phyloP scores from a whole-genome alignment of 768 basidiomycete genomes.

The Omphalotus guepiniiformis region DNA sequence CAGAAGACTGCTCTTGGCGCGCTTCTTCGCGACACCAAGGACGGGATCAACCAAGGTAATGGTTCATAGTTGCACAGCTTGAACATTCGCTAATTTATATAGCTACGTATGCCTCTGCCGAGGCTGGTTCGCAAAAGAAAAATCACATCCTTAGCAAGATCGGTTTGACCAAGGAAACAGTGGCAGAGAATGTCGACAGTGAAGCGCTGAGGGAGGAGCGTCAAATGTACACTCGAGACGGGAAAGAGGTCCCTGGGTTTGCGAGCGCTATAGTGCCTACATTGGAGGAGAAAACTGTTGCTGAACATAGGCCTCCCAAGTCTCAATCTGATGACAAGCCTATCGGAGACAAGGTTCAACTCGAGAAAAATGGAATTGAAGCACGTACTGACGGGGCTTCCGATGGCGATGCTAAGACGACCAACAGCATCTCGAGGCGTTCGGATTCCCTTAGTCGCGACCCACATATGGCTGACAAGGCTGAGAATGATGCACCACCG shows the following conservation, averaged over 20 bases:
- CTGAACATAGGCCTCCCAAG: constrained; percentile 40
- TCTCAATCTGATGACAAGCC: constrained; percentile 25
- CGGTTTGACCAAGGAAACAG: constrained; percentile 36
- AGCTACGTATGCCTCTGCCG: constrained; percentile 39
- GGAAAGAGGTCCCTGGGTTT: constrained; percentile 50
- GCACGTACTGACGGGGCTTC: no score
- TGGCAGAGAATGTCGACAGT: constrained; percentile 37
- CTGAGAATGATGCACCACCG: constrained; percentile 15
- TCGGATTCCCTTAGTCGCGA: neutral
- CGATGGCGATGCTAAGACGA: constrained; percentile 5
- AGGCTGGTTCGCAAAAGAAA: constrained; percentile 30
- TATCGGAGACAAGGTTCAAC: constrained; percentile 27
- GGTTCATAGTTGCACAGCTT: constrained; percentile 4
- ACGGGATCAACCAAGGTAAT: constrained; percentile 51
- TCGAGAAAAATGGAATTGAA: no score
- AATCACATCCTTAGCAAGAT: constrained; percentile 37
- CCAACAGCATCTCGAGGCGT: neutral
- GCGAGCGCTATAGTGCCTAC: constrained; percentile 62
- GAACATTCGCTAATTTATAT: neutral
- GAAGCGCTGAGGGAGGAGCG: constrained; percentile 44
- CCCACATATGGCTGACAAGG: neutral
- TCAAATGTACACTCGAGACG: constrained; percentile 47
- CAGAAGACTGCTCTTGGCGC: constrained; percentile 28
- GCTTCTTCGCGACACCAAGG: constrained; percentile 31
- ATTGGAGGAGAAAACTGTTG: constrained; percentile 60